Percentiles rank a stretch among this genome's conserved stretches.
Conservation (phyloP, 805 yeast species). For the Blastobotrys attinorum region DNA sequence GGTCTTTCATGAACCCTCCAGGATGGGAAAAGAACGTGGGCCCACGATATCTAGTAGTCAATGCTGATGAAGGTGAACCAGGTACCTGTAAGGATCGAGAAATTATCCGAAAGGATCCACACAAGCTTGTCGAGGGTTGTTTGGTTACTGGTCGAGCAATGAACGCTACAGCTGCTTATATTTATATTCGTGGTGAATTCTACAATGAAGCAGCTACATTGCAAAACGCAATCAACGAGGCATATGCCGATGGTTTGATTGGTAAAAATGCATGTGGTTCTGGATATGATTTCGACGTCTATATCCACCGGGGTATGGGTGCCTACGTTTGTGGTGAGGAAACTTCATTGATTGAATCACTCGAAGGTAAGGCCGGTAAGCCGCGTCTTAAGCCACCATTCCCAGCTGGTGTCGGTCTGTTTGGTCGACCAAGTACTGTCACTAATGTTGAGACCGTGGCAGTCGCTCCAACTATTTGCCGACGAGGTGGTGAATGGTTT, state of each 20-base stretch:
- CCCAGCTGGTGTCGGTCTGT: slow-evolving; percentile 90
- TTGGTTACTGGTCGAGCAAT: slow-evolving; percentile 81
- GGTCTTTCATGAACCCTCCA: slow-evolving; percentile 94
- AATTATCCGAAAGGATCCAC: slow-evolving; percentile 86
- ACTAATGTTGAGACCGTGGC: slow-evolving; percentile 89
- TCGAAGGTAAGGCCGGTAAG: slow-evolving; percentile 90
- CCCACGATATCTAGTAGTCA: slow-evolving; percentile 82
- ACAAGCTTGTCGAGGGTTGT: slow-evolving; percentile 88
- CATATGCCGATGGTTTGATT: slow-evolving; percentile 68
- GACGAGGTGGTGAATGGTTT: slow-evolving; percentile 89
- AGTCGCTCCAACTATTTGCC: slow-evolving; percentile 80
- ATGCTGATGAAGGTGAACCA: slow-evolving; percentile 94
- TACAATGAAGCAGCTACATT: slow-evolving; percentile 69
- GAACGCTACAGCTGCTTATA: slow-evolving; percentile 91
- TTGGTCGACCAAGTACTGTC: slow-evolving; percentile 87
- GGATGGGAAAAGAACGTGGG: slow-evolving; percentile 89
- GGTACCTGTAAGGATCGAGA: slow-evolving; percentile 93
- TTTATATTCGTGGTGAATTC: slow-evolving; percentile 86
- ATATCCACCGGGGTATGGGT: slow-evolving; percentile 87
- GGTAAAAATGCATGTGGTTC: slow-evolving; percentile 86
- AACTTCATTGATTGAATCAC: slow-evolving; percentile 79
- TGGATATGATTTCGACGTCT: slow-evolving; percentile 77
- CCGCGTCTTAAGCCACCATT: slow-evolving; percentile 92
- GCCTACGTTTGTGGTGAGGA: slow-evolving; percentile 92
- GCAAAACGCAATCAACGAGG: slow-evolving; percentile 81